Conservation (phyloP, 768 basidiomycete species). For the Panaeolus papilionaceus region DNA sequence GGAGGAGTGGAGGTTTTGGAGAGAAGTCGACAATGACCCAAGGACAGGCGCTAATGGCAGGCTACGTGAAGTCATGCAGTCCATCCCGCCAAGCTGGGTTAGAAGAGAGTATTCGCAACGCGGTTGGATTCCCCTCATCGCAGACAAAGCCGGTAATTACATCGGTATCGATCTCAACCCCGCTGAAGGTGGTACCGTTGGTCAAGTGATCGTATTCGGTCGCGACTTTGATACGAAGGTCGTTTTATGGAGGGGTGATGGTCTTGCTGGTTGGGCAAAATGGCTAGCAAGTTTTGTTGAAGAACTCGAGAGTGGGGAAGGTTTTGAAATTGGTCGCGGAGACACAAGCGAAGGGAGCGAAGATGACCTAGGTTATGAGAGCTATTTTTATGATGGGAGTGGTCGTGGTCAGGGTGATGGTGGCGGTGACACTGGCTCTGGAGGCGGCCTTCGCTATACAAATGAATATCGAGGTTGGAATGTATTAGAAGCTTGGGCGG, state of each 20-base stretch:
- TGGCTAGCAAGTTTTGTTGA: constrained; percentile 94
- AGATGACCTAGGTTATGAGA: constrained; percentile 85
- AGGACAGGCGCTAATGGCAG: constrained; percentile 79
- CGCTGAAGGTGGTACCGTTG: constrained; percentile 71
- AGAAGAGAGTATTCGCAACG: constrained; percentile 89
- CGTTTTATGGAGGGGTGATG: constrained; percentile 92
- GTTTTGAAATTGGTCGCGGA: constrained; percentile 75
- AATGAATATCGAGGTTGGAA: constrained; percentile 94
- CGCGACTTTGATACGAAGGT: constrained; percentile 98
- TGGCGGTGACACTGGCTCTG: constrained; percentile 73
- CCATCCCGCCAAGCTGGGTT: constrained; percentile 90
- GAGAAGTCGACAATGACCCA: constrained; percentile 91
- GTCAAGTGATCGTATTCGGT: constrained; percentile 99
- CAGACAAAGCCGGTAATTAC: constrained; percentile 95
- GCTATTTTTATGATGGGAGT: constrained; percentile 84
- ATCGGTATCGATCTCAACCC: constrained; percentile 96
- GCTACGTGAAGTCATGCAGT: constrained; percentile 81
- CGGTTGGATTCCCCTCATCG: constrained; percentile 96
- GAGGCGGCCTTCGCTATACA: constrained; percentile 73
- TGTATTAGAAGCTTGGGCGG: constrained; percentile 93
- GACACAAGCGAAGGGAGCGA: constrained; percentile 77
- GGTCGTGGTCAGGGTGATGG: constrained; percentile 82
- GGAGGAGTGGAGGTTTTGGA: constrained; percentile 97
- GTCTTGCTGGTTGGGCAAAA: constrained; percentile 90
- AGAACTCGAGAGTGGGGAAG: constrained; percentile 89